Conservation (phyloP, 2,329 filamentous ascomycete species). For the Microdochium bolleyi region DNA sequence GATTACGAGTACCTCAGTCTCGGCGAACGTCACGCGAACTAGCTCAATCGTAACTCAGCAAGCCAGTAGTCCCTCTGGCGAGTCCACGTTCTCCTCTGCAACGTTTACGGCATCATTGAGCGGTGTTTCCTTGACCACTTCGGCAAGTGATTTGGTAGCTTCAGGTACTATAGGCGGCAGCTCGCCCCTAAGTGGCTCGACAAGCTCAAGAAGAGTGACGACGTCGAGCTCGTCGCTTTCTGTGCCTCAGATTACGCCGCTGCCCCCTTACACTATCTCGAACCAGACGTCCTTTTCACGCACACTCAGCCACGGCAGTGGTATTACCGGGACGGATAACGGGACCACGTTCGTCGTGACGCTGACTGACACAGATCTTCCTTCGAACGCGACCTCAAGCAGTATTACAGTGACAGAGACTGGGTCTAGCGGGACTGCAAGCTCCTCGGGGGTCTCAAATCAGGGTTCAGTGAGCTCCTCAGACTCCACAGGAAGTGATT, state of each 20-base stretch:
- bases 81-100: background rate
- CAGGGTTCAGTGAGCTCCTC: background rate
- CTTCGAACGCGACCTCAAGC: background rate
- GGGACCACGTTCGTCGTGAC: background rate
- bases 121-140: background rate
- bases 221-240: background rate
- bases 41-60: too few relatives aligned
- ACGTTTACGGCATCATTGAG: background rate
- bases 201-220: background rate
- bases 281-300: background rate
- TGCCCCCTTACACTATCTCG: background rate
- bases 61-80: too few relatives aligned
- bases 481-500: background rate
- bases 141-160: background rate
- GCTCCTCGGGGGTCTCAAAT: background rate
- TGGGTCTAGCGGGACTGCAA: background rate
- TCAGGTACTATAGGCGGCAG: background rate
- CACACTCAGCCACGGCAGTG: background rate
- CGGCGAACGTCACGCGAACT: too few relatives aligned
- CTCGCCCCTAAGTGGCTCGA: background rate
- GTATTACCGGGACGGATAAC: background rate
- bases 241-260: constrained; percentile 1
- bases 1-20: too few relatives aligned
- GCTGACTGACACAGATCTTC: background rate
- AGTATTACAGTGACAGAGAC: background rate